Conservation (phyloP, 164 flowering plant genomes). For the Saururus chinensis region DNA sequence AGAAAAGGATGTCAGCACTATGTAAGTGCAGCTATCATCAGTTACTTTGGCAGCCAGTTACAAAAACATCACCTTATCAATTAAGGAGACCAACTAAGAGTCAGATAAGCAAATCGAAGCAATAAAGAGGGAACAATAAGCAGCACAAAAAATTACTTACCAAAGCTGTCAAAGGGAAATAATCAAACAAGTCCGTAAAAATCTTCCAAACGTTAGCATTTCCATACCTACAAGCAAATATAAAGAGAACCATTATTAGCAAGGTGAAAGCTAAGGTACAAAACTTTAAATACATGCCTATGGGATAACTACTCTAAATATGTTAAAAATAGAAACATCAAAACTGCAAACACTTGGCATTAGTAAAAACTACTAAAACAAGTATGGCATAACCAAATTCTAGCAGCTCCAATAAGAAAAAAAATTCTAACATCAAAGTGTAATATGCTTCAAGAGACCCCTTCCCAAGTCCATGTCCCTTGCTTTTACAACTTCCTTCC, state of each 20-base stretch:
- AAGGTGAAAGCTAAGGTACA: background rate
- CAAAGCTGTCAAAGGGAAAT: conserved; percentile 91
- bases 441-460: too few relatives aligned
- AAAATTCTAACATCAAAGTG: too few relatives aligned
- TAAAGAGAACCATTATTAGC: background rate
- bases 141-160: conserved; percentile 19
- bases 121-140: background rate
- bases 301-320: background rate
- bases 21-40: background rate
- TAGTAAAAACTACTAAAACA: background rate
- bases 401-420: too few relatives aligned
- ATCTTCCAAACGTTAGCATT: conserved; percentile 93
- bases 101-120: background rate
- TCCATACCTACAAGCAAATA: conserved; percentile 58
- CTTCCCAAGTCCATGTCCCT: too few relatives aligned
- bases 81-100: background rate
- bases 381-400: too few relatives aligned
- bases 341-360: background rate
- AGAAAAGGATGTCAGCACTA: too few relatives aligned
- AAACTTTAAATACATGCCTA: background rate
- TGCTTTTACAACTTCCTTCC: too few relatives aligned
- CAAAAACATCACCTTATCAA: too few relatives aligned
- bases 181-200: conserved; percentile 90
- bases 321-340: background rate
- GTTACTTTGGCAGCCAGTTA: background rate